These are phyloP conservation scores for Herpetomonas tarakana DNA, from an alignment of 208 protist genomes.

Conservation along the genomic window DNA sequence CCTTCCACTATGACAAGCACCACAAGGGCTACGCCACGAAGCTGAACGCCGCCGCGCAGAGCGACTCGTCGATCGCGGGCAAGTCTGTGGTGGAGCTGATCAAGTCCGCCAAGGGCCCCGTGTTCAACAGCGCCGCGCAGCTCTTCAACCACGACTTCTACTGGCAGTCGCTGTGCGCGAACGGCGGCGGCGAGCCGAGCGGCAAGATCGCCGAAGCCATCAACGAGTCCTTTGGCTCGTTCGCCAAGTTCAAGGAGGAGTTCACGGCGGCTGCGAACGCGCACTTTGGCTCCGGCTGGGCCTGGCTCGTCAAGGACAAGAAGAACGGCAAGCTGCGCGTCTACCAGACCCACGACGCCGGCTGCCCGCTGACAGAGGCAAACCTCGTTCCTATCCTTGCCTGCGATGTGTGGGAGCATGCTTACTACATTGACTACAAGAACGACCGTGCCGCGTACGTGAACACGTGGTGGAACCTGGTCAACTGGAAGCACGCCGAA, in stretches of 20 bases:
- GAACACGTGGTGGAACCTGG: constrained; percentile 90
- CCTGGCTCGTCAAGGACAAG: constrained; percentile 91
- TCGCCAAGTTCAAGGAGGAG: constrained; percentile 92
- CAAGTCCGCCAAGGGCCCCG: constrained; percentile 66
- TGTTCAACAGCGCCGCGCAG: constrained; percentile 93
- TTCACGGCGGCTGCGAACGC: constrained; percentile 80
- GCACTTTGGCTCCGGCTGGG: constrained; percentile 95
- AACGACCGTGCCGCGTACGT: constrained; percentile 91
- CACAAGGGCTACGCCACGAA: constrained; percentile 91
- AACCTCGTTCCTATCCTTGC: constrained; percentile 77
- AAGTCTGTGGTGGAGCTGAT: constrained; percentile 88
- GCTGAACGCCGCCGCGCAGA: constrained; percentile 78
- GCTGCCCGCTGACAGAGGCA: constrained; percentile 70
- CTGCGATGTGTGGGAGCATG: constrained; percentile 95
- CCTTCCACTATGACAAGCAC: constrained; percentile 92
- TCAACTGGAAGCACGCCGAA: constrained; percentile 87
- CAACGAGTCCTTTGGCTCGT: constrained; percentile 75
- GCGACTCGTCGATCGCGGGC: constrained; percentile 45
- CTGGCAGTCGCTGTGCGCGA: constrained; percentile 83
- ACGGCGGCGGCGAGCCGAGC: constrained; percentile 54
- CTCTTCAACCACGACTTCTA: constrained; percentile 95
- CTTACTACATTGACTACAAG: constrained; percentile 95
- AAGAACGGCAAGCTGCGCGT: constrained; percentile 78
- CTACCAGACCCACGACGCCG: constrained; percentile 77
- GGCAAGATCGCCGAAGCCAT: constrained; percentile 74